Conservation (phyloP, 805 yeast genomes). For the Tetrapisispora iriomotensis region DNA sequence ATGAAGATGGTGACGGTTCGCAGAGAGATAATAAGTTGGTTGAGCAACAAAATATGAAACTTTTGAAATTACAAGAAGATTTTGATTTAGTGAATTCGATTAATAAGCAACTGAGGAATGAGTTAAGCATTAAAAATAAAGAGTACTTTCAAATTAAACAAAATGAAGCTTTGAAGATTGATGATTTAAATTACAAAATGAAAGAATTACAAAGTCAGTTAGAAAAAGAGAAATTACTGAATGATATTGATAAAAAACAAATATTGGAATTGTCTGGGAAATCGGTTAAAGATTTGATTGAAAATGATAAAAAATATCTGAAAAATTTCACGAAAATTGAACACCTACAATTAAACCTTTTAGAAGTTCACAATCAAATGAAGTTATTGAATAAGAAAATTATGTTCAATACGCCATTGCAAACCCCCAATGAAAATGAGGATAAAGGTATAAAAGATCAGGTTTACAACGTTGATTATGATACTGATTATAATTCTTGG, state of each 20-base stretch:
- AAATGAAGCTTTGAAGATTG: not conserved
- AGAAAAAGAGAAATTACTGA: not conserved
- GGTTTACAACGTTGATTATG: not conserved
- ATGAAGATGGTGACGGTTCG: not conserved
- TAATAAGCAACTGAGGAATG: slow-evolving; percentile 1
- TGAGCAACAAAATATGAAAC: not conserved
- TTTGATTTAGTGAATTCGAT: not conserved
- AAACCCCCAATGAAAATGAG: no score
- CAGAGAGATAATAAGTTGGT: not conserved
- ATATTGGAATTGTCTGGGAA: not conserved
- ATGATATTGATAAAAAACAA: not conserved
- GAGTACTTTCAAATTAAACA: slow-evolving; percentile 1
- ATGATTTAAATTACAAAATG: not conserved
- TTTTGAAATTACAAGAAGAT: not conserved
- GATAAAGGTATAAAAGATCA: no score
- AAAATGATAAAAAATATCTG: not conserved
- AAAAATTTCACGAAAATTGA: not conserved
- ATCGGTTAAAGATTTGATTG: not conserved
- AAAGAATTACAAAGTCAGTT: not conserved
- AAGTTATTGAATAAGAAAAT: not conserved
- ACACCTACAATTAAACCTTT: not conserved
- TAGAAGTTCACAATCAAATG: not conserved
- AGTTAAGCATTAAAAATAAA: not conserved
- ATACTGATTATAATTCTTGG: slow-evolving; percentile 2
- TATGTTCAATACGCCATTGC: no score